These are phyloP conservation scores for Vachellia pachyceras DNA, from an alignment of 306 rosid species.

Conservation along the genomic window DNA sequence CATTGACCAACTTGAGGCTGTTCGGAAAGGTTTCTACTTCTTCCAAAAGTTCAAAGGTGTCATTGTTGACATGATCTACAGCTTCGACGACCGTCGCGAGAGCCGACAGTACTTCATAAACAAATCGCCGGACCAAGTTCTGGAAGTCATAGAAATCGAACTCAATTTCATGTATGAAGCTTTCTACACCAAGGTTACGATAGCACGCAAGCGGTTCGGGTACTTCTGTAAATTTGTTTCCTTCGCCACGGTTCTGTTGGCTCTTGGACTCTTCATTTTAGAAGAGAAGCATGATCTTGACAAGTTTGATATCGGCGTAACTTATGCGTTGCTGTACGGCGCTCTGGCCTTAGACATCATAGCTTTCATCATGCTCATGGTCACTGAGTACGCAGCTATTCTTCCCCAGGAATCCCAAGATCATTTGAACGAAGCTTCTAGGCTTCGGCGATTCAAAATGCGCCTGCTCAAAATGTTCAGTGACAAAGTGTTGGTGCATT, in stretches of 20 bases:
- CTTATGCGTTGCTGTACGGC: neutral
- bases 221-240: neutral
- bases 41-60: neutral
- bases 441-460: neutral
- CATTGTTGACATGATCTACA: neutral
- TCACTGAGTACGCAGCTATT: neutral
- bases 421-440: neutral
- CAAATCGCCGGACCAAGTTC: neutral
- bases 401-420: neutral
- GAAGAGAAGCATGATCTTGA: neutral
- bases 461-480: neutral
- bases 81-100: neutral
- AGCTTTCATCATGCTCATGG: neutral
- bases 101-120: neutral
- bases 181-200: conserved; percentile 11
- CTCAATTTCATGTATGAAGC: conserved; percentile 17
- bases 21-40: neutral
- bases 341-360: neutral
- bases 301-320: neutral
- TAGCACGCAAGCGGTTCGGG: neutral
- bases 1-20: neutral
- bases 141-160: neutral
- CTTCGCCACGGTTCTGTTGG: neutral
- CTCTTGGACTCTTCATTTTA: neutral
- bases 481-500: neutral